Base-by-base conservation (phyloP, 257 asterid species). In the Przewalskia tangutica region DNA sequence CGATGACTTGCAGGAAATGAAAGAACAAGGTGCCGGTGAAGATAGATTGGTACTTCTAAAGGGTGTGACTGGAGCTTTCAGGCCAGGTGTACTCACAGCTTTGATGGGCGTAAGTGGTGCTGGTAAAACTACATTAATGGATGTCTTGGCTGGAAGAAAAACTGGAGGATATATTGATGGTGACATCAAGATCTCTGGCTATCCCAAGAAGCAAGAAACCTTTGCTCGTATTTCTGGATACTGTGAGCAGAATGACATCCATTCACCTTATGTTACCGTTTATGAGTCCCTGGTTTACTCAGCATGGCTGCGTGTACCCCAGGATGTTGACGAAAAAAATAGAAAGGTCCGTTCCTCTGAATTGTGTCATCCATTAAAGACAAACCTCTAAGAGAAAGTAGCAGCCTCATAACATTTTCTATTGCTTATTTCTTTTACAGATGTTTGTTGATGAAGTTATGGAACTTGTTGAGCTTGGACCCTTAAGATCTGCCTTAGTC, bases 101-200 rank as follows among this genome's bases (percentile, higher is more conserved):
- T 75, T 92, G 67, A 91, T 92, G 95, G 97, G 97, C 13, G 92
- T 92, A 16, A 92, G 93, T 70, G 97, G 97, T 23, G 97, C 97
- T 0, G 97, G 97, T 2, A 92, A 92, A 86, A 92, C 97, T 1
- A 92, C 97, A 6, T 91, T 92, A 40, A 88, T 92, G 97, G 97
- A 92, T 36, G 97, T 92, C 17, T 82, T 92, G 71, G 93, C 95
- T 10, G 97, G 95, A 10, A 83, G 97, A 48, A 92, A 92, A 85
- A 92, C 93, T 0, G 92, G 93, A 53, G 97, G 97, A 3, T 88
- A 92, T 54, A 87, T 89, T 12, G 85, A 91, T 5, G 97, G 97
- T 4, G 84, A 83, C 51, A 89, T 92, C 53, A 89, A 85, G 16
- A 79, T 92, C 53, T 92, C 95, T 6, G 97, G 97, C 23, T 91